Evolutionary conservation across 352 stramenopile genomes (phyloP).

Genomic region (Phytophthora pseudosyringae): DNA sequence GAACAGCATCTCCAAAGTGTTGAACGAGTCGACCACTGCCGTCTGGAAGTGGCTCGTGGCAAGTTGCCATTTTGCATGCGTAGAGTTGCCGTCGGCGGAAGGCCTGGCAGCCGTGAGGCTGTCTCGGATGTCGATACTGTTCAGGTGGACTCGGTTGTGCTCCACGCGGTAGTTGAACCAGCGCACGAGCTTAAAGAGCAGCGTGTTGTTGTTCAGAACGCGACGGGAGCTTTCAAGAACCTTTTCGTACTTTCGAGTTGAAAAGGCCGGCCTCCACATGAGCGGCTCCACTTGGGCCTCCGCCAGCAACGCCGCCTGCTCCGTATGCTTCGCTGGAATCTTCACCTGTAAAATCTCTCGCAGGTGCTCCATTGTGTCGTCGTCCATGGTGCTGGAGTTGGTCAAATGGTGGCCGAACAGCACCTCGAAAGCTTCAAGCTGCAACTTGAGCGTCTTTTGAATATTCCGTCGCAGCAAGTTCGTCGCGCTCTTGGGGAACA

Average conservation of each 20-base stretch:
- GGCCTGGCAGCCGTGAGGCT: slow-evolving; percentile 7
- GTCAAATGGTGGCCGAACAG: slow-evolving; percentile 74
- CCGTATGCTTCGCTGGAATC: slow-evolving; percentile 49
- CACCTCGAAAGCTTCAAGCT: slow-evolving; percentile 64
- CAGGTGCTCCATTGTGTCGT: slow-evolving; percentile 52
- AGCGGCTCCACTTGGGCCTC: slow-evolving; percentile 67
- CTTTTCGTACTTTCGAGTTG: slow-evolving; percentile 66
- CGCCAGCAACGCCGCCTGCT: slow-evolving; percentile 53
- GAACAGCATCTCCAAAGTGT: slow-evolving; percentile 71
- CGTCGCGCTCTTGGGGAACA: slow-evolving; percentile 66
- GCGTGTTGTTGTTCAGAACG: slow-evolving; percentile 78
- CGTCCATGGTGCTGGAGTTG: slow-evolving; percentile 50
- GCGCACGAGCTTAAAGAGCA: slow-evolving; percentile 74
- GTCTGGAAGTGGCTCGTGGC: slow-evolving; percentile 53
- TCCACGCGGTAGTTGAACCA: slow-evolving; percentile 72
- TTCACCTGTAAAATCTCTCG: slow-evolving; percentile 63
- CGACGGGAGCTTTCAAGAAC: slow-evolving; percentile 69
- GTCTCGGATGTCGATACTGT: slow-evolving; percentile 61
- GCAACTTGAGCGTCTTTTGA: slow-evolving; percentile 63
- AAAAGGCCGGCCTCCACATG: slow-evolving; percentile 73
- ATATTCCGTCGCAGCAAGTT: slow-evolving; percentile 67
- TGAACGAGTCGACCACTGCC: slow-evolving; percentile 67
- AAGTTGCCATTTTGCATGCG: slow-evolving; percentile 52
- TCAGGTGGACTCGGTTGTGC: slow-evolving; percentile 46
- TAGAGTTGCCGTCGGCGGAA: slow-evolving; percentile 23